Evolutionary conservation across 441 rosid species (phyloP), one percentile per base, ranked within the genome.

Genomic region (Macaranga tanarius): DNA sequence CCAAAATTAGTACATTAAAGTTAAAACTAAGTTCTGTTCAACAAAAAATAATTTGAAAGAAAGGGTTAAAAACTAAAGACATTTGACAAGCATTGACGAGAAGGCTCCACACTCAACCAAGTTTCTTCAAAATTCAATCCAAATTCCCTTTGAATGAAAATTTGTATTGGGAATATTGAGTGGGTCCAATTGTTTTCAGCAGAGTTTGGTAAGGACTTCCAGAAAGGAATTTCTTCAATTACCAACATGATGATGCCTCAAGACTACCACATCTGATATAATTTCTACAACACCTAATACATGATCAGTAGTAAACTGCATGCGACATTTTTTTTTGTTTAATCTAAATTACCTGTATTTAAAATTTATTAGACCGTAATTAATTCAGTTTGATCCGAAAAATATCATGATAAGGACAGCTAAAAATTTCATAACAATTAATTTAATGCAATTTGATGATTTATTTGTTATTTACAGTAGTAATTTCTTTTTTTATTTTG

Each of bases 31-130:
- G 38, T 31, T 31, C 4, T 31, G 38, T 31, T 2, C 1, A 1
- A 31, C 38, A 31, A 31, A 31, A 31, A 3, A 31, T 31, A 4
- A 31, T 31, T 31, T 2, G 5, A 31, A 31, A 31, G 2, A 31
- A 31, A 31, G 38, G 38, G 45, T 42, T 42, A 42, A 42, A 42
- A 40, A 9, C 25, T 26, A 10, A 5, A 15, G 25, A 67, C 31
- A 67, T 67, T 65, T 67, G 71, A 67, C 19, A 31, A 52, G 25
- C 47, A 67, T 28, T 10, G 10, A n/a, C n/a, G n/a, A 51, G 42
- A 50, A 5, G 65, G 51, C 45, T 16, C 40, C 59, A 15, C 70
- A 51, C 15, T 20, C 13, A 25, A 16, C 25, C 38, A 16, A 66
- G 16, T 50, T 50, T 23, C 38, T 31, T 31, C 38, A 31, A 31